Evolutionary conservation across 2,329 filamentous ascomycete genomes (phyloP).

Genomic region (Aquanectria penicillioides): DNA sequence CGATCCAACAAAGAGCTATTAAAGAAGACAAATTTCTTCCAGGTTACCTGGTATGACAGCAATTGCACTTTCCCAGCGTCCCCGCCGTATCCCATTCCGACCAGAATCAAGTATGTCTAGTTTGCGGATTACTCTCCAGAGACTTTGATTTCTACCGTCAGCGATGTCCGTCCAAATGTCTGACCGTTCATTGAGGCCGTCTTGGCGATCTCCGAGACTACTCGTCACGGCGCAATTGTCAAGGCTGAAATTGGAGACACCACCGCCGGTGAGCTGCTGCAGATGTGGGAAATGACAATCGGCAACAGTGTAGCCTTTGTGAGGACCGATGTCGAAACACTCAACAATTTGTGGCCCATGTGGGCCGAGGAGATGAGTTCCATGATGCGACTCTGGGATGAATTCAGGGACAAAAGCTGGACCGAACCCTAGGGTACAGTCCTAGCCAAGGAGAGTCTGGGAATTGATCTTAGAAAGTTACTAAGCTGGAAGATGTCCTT

Average conservation of each 20-base stretch:
- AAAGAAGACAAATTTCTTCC: conserved; percentile 53
- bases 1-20: conserved; percentile 44
- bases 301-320: conserved; percentile 9
- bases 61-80: conserved; percentile 41
- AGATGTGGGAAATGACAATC: conserved; percentile 44
- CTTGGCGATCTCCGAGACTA: conserved; percentile 42
- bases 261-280: conserved; percentile 42
- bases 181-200: conserved; percentile 46
- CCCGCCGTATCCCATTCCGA: conserved; percentile 20
- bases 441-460: conserved; percentile 37
- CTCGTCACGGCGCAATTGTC: conserved; percentile 42
- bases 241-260: conserved; percentile 36
- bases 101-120: conserved; percentile 40
- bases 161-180: conserved; percentile 45
- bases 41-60: conserved; percentile 47
- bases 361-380: conserved; percentile 44
- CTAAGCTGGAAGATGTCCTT: no score
- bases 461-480: no score
- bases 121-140: conserved; percentile 41
- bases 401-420: conserved; percentile 35
- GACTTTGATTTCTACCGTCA: conserved; percentile 32
- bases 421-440: conserved; percentile 19
- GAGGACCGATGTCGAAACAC: conserved; percentile 26
- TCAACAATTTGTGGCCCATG: conserved; percentile 41
- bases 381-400: conserved; percentile 40